These are phyloP conservation scores for Psilocybe mexicana DNA, from an alignment of 1,284 basidiomycete genomes.

Conservation along the genomic window DNA sequence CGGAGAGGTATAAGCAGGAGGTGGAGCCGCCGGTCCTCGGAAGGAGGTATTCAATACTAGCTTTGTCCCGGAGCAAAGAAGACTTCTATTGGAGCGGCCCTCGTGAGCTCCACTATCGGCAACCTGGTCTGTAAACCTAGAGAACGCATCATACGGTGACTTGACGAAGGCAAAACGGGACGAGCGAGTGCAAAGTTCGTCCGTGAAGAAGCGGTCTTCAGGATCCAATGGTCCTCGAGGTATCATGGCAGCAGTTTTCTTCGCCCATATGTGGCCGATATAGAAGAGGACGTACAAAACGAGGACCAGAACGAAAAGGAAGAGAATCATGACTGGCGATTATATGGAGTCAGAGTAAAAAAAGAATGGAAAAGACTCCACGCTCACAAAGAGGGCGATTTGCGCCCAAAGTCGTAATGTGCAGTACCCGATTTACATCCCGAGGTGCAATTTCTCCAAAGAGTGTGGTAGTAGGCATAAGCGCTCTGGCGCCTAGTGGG, in stretches of 20 bases:
- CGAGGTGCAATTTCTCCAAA: neutral
- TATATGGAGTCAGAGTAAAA: neutral
- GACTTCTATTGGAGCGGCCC: neutral
- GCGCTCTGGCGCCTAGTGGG: neutral
- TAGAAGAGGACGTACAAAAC: conserved; percentile 15
- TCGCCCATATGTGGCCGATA: conserved; percentile 7
- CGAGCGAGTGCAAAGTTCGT: conserved; percentile 1
- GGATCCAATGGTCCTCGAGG: conserved; percentile 5
- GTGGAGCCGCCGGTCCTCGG: conserved; percentile 5
- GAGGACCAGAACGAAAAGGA: conserved; percentile 12
- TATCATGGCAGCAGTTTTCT: neutral
- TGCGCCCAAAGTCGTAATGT: neutral
- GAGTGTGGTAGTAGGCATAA: neutral
- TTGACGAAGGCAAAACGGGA: neutral
- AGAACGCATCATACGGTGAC: conserved; percentile 3
- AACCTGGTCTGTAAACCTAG: conserved; percentile 1
- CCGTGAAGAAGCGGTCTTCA: conserved; percentile 11
- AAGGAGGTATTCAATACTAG: neutral
- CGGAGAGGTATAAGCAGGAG: conserved; percentile 14
- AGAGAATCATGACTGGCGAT: conserved; percentile 5
- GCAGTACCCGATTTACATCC: neutral
- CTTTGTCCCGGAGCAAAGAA: conserved; percentile 4
- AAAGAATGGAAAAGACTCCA: neutral
- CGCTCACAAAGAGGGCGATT: neutral
- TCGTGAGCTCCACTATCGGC: neutral